Evolutionary conservation across 148 eudicot species (phyloP), one percentile per base, ranked within the genome.

Genomic region (Rhododendron williamsianum): DNA sequence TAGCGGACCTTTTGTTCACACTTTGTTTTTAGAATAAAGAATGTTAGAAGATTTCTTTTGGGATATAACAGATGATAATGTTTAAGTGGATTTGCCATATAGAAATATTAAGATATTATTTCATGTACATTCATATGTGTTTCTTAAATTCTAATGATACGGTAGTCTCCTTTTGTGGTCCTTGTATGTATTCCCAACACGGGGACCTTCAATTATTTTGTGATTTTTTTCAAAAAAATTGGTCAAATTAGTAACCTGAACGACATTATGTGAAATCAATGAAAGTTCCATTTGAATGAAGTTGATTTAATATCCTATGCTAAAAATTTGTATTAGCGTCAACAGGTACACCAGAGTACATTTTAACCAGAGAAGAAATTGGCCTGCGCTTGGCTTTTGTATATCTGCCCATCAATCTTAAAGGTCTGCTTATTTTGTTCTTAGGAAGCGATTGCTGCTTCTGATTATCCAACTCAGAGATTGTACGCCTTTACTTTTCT

Each of bases 311-410:
- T 71, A 78, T 69, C 33, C n/a, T 25, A 54, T 1, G 4, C 41
- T 81, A 48, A n/a, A 49, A 46, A 21, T 38, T 27, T 19, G 45
- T 77, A 33, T 33, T 33, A 33, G 35, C 1, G 35, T 33, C 35
- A 33, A 33, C 35, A 33, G 35, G 35, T 33, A 33, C 96, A 81
- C 87, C 91, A 83, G 98, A 95, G 74, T 94, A 93, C 87, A 87
- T 86, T 30, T 87, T 95, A 88, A 93, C 95, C 25, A 90, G 92
- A 88, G 94, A 97, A 78, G 99, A 95, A 89, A 90, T 97, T 86
- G 96, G 98, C 33, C 76, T 84, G 46, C 91, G 94, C 49, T 86
- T 97, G 90, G 91, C 92, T 78, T 97, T 97, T 91, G 88, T 89
- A 33, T 97, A 33, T 33, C 1, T 33, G 35, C 99, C 99, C 76